Evolutionary conservation across 352 stramenopile genomes (phyloP).

Genomic region (Phytophthora citrophthora): DNA sequence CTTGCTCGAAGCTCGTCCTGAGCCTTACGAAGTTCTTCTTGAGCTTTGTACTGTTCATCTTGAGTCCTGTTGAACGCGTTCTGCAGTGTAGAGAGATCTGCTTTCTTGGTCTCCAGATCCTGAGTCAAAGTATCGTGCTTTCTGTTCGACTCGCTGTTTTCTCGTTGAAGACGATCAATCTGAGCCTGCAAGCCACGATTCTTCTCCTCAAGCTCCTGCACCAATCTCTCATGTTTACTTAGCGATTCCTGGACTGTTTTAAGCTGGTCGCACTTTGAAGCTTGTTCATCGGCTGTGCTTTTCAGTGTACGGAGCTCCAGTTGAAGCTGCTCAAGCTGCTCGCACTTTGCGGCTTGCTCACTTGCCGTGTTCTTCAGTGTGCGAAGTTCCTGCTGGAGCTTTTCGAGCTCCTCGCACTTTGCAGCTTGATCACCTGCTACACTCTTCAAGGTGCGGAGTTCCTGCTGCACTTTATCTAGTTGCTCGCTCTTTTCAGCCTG

Average conservation of each 20-base stretch:
- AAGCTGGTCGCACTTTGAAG: conserved; percentile 19
- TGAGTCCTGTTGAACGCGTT: conserved; percentile 9
- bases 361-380: conserved; percentile 9
- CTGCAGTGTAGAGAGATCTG: conserved; percentile 14
- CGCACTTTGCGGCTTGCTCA: conserved; percentile 16
- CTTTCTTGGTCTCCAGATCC: conserved; percentile 23
- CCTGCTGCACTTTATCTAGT: conserved; percentile 29
- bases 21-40: conserved; percentile 26
- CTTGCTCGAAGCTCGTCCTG: conserved; percentile 25
- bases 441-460: conserved; percentile 16
- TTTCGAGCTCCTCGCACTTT: conserved; percentile 17
- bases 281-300: conserved; percentile 16
- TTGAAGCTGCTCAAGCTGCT: conserved; percentile 25
- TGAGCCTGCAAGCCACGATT: conserved; percentile 22
- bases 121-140: conserved; percentile 13
- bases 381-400: conserved; percentile 26
- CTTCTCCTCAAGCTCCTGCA: conserved; percentile 20
- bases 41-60: conserved; percentile 16
- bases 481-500: conserved; percentile 22
- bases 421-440: conserved; percentile 14
- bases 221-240: conserved; percentile 16
- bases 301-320: conserved; percentile 23
- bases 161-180: conserved; percentile 9
- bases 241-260: conserved; percentile 22
- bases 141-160: conserved; percentile 1